Conservation (phyloP, 371 early-diverging fungal genomes). For the Basidiobolus heterosporus region DNA sequence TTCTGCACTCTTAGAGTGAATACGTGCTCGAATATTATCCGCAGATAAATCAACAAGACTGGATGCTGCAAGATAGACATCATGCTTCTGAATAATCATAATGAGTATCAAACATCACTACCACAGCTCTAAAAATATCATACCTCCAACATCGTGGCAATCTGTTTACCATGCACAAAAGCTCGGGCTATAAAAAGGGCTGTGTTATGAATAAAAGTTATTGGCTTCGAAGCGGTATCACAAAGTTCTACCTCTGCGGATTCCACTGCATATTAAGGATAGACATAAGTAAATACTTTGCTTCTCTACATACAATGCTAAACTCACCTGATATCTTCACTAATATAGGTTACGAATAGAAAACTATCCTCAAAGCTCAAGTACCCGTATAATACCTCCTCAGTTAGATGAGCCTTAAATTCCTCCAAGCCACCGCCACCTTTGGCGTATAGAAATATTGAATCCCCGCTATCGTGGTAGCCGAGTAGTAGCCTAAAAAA, state of each 20-base stretch:
- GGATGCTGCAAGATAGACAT: not conserved
- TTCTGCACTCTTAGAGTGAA: not conserved
- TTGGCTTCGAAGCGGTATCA: not conserved
- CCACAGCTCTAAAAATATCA: too few relatives aligned
- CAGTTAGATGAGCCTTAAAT: conserved; percentile 30
- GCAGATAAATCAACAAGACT: not conserved
- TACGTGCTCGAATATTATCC: not conserved
- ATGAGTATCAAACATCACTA: too few relatives aligned
- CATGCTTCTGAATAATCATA: not conserved
- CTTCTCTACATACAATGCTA: not conserved
- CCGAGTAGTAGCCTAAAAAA: conserved; percentile 42
- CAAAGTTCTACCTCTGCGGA: conserved; percentile 27
- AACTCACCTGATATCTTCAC: conserved; percentile 44
- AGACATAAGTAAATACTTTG: not conserved
- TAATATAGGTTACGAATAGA: conserved; percentile 43
- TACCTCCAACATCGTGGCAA: conserved; percentile 33
- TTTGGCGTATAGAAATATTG: conserved; percentile 39
- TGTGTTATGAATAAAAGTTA: not conserved
- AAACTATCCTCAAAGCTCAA: conserved; percentile 39
- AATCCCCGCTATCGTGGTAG: conserved; percentile 47
- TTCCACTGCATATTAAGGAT: conserved; percentile 23
- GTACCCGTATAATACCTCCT: conserved; percentile 48
- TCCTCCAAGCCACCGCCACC: conserved; percentile 44
- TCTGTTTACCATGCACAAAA: conserved; percentile 49
- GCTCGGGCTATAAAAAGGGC: conserved; percentile 28